Conservation (phyloP, 2,329 filamentous ascomycete species). For the Pleoardoris graminearum region DNA sequence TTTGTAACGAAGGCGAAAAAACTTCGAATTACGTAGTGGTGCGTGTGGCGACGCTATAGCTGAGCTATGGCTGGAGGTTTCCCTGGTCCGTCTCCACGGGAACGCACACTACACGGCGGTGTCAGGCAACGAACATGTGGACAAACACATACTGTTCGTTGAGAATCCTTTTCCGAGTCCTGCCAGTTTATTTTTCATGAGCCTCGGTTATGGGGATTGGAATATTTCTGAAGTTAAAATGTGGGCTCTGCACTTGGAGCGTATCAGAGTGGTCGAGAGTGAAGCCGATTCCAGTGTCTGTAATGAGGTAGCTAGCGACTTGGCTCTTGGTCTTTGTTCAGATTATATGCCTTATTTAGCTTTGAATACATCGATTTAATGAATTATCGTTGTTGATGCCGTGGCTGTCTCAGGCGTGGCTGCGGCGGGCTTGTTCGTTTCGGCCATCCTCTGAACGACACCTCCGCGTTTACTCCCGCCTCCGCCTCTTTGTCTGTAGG, state of each 20-base stretch:
- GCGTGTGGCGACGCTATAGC: background rate
- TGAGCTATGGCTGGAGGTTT: background rate
- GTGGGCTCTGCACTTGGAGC: background rate
- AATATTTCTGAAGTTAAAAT: background rate
- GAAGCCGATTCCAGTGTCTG: slow-evolving; percentile 2
- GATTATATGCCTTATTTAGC: slow-evolving; percentile 18
- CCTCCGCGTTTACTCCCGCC: slow-evolving; percentile 34
- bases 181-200: background rate
- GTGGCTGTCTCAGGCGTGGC: slow-evolving; percentile 20
- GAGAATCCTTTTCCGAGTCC: background rate
- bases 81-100: background rate
- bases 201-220: background rate
- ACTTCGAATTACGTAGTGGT: too few relatives aligned
- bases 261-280: slow-evolving; percentile 9
- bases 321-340: slow-evolving; percentile 12
- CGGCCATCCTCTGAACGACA: slow-evolving; percentile 30
- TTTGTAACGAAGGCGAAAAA: background rate
- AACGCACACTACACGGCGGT: background rate
- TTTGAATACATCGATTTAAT: slow-evolving; percentile 31
- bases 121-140: background rate
- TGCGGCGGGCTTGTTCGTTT: slow-evolving; percentile 35
- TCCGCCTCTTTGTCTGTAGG: slow-evolving; percentile 5
- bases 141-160: background rate
- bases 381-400: slow-evolving; percentile 28
- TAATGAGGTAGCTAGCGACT: slow-evolving; percentile 4